Percentiles rank a stretch among this genome's conserved stretches.
phyloP scores from a whole-genome alignment of 345 rosid species.

The Hypericum perforatum region DNA sequence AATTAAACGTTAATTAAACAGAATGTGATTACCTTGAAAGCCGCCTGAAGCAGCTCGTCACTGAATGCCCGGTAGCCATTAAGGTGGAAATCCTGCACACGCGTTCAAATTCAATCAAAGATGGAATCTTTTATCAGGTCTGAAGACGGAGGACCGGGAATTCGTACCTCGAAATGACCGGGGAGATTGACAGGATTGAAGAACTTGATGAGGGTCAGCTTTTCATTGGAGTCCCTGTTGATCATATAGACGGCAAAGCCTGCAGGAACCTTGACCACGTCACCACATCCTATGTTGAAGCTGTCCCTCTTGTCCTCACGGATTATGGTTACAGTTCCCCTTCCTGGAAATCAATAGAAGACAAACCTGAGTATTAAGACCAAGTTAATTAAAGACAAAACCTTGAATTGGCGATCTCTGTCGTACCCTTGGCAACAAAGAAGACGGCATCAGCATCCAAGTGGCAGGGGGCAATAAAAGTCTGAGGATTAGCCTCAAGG shows the following conservation, averaged over 20 bases:
- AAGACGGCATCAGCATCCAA: constrained; percentile 14
- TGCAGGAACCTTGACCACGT: constrained; percentile 11
- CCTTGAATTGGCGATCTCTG: too few species aligned
- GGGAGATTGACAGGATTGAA: constrained; percentile 31
- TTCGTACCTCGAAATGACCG: constrained; percentile 22
- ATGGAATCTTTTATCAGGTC: too few species aligned
- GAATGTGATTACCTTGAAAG: constrained; percentile 8
- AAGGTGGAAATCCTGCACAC: constrained; percentile 10
- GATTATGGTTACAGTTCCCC: constrained; percentile 26
- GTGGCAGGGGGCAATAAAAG: constrained; percentile 11
- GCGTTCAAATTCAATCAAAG: too few species aligned
- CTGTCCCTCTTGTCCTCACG: constrained; percentile 11
- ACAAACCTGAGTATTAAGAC: background rate
- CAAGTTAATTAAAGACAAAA: background rate
- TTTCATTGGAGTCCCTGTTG: constrained; percentile 14
- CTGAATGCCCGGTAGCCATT: constrained; percentile 14
- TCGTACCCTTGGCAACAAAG: constrained; percentile 12
- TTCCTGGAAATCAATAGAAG: constrained; percentile 19
- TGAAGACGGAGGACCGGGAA: too few species aligned
- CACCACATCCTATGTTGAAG: constrained; percentile 12
- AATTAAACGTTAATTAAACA: background rate
- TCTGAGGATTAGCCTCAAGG: constrained; percentile 15
- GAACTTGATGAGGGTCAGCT: constrained; percentile 22
- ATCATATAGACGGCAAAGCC: constrained; percentile 13
- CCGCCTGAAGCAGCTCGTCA: constrained; percentile 20